phyloP scores from a whole-genome alignment of 2,329 filamentous ascomycete genomes.

The Beauveria brongniartii region DNA sequence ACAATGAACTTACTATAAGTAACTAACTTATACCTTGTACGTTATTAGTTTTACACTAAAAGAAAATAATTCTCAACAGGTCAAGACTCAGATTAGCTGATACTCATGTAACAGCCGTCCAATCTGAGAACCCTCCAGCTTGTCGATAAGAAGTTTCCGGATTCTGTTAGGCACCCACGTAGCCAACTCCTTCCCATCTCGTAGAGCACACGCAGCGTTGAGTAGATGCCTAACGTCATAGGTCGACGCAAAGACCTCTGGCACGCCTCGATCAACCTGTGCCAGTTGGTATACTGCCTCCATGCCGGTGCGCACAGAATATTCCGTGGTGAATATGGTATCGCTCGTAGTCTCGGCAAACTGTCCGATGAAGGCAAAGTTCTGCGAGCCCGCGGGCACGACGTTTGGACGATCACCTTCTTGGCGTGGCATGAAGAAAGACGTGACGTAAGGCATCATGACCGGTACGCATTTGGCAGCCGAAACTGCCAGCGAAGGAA shows the following conservation, averaged over 20 bases:
- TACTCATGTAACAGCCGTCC: background rate
- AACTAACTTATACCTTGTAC: too few relatives aligned
- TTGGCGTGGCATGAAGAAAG: background rate
- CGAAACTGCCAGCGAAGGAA: background rate
- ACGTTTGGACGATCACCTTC: background rate
- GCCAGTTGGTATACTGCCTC: slow-evolving; percentile 25
- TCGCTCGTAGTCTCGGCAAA: background rate
- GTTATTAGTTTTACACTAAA: background rate
- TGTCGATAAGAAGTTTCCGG: background rate
- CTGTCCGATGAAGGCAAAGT: background rate
- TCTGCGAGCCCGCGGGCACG: background rate
- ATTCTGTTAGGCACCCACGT: background rate
- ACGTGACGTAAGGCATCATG: background rate
- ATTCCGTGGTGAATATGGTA: slow-evolving; percentile 20
- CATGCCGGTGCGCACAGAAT: slow-evolving; percentile 28
- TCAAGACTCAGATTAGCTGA: background rate
- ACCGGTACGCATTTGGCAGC: background rate
- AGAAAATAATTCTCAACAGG: background rate
- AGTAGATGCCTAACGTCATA: background rate
- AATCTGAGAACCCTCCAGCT: background rate
- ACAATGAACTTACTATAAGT: too few relatives aligned
- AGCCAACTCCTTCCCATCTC: background rate
- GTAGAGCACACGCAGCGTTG: background rate
- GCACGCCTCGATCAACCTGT: background rate
- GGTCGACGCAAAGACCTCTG: background rate